Percentiles rank a stretch among this genome's conserved stretches.
phyloP scores from a whole-genome alignment of 1,284 basidiomycete genomes.

The Cryptococcus sp. region DNA sequence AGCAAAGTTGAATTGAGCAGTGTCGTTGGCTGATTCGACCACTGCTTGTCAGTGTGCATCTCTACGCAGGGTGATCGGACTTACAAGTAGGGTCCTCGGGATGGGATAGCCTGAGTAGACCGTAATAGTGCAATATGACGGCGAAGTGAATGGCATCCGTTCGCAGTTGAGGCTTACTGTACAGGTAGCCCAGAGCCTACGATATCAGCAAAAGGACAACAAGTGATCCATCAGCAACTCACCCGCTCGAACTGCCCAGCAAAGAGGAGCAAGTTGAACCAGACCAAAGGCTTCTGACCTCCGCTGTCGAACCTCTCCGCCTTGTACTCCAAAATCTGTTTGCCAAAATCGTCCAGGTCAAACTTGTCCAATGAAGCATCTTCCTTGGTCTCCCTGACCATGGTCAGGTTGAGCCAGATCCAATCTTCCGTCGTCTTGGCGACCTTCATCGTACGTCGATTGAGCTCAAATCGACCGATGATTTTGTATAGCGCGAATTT shows the following conservation, averaged over 20 bases:
- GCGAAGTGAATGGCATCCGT: slow-evolving; percentile 94
- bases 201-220: slow-evolving; percentile 8
- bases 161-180: slow-evolving; percentile 81
- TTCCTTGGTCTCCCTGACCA: slow-evolving; percentile 60
- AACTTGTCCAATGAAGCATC: slow-evolving; percentile 56
- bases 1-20: slow-evolving; percentile 63
- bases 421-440: slow-evolving; percentile 94
- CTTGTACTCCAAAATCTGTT: slow-evolving; percentile 79
- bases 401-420: slow-evolving; percentile 93
- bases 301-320: slow-evolving; percentile 85
- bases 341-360: slow-evolving; percentile 71
- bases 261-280: slow-evolving; percentile 85
- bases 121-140: slow-evolving; percentile 88
- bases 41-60: slow-evolving; percentile 50
- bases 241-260: slow-evolving; percentile 93
- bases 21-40: slow-evolving; percentile 51
- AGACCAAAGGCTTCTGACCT: slow-evolving; percentile 59
- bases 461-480: slow-evolving; percentile 85
- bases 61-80: slow-evolving; percentile 34
- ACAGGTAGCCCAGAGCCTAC: slow-evolving; percentile 81
- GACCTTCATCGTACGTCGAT: slow-evolving; percentile 74
- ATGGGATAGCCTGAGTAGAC: slow-evolving; percentile 76
- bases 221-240: slow-evolving; percentile 25
- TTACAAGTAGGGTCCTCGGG: slow-evolving; percentile 77
- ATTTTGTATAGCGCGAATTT: slow-evolving; percentile 94